These are phyloP conservation scores for Phyllostachys edulis DNA, from an alignment of 176 grass and related monocot genomes.

Conservation along the genomic window DNA sequence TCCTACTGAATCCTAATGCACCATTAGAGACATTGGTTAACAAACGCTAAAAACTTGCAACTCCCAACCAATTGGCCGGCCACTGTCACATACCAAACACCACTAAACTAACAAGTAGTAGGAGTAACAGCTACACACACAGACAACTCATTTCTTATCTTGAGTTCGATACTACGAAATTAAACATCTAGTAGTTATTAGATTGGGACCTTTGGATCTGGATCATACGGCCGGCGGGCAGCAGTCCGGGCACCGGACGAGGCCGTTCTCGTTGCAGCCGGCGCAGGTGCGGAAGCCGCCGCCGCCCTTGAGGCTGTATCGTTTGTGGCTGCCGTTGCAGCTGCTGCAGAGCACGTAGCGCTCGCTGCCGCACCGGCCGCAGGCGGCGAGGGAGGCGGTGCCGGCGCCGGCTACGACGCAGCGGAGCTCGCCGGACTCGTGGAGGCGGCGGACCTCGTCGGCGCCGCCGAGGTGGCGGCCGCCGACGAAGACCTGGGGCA, in stretches of 20 bases:
- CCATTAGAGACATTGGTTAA: neutral
- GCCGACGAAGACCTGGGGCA: slow-evolving; percentile 73
- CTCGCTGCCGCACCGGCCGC: slow-evolving; percentile 56
- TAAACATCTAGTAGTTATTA: slow-evolving; percentile 29
- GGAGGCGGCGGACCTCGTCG: slow-evolving; percentile 60
- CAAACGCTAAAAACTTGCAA: slow-evolving; percentile 30
- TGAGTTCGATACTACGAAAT: slow-evolving; percentile 7
- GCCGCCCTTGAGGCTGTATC: slow-evolving; percentile 64
- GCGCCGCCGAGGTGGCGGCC: slow-evolving; percentile 63
- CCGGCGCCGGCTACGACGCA: slow-evolving; percentile 42
- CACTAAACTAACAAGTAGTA: slow-evolving; percentile 37
- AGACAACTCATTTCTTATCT: slow-evolving; percentile 21
- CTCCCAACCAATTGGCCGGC: slow-evolving; percentile 2
- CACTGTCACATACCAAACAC: slow-evolving; percentile 28
- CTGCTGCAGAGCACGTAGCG: slow-evolving; percentile 63
- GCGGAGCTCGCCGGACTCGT: slow-evolving; percentile 70
- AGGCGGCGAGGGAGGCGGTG: slow-evolving; percentile 19
- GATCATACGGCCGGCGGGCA: slow-evolving; percentile 50
- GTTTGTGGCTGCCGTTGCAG: slow-evolving; percentile 74
- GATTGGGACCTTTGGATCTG: slow-evolving; percentile 40
- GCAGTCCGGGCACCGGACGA: slow-evolving; percentile 86
- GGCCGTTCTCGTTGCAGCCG: slow-evolving; percentile 94
- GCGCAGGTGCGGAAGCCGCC: slow-evolving; percentile 60
- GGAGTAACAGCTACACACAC: slow-evolving; percentile 35
- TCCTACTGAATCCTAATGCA: slow-evolving; percentile 28